These are phyloP conservation scores for Ochromonas danica DNA, from an alignment of 108 stramenopile genomes.

Conservation along the genomic window DNA sequence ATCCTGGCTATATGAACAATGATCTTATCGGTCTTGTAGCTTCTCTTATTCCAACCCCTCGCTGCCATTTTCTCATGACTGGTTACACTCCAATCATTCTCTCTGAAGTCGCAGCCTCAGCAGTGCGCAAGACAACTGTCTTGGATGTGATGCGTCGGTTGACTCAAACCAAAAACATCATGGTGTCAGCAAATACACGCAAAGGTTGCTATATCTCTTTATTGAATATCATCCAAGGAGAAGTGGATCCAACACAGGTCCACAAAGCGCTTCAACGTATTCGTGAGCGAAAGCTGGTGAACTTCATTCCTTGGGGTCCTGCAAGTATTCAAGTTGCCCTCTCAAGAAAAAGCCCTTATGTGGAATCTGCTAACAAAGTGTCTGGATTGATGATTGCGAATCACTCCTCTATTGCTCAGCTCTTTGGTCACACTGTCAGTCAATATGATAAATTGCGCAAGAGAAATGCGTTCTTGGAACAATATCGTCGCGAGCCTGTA, in stretches of 20 bases:
- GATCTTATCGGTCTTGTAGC: conserved; percentile 95
- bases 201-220: conserved; percentile 93
- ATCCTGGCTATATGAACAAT: conserved; percentile 99
- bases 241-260: conserved; percentile 87
- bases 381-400: conserved; percentile 95
- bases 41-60: conserved; percentile 92
- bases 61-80: conserved; percentile 99
- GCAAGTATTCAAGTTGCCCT: conserved; percentile 96
- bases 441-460: conserved; percentile 91
- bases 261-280: conserved; percentile 97
- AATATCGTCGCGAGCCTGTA: conserved; percentile 91
- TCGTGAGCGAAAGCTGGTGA: conserved; percentile 83
- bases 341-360: conserved; percentile 87
- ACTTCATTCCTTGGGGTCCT: conserved; percentile 98
- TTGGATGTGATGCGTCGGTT: conserved; percentile 97
- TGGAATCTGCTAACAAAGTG: conserved; percentile 65
- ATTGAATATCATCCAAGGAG: conserved; percentile 97
- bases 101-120: conserved; percentile 45
- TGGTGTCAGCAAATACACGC: conserved; percentile 90
- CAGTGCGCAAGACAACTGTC: conserved; percentile 95
- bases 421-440: conserved; percentile 80
- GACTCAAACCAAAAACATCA: conserved; percentile 96
- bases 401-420: conserved; percentile 91
- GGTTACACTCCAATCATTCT: conserved; percentile 91
- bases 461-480: conserved; percentile 93